These are phyloP conservation scores for Amphicarpaea edgeworthii DNA, from an alignment of 306 rosid species.

Conservation along the genomic window DNA sequence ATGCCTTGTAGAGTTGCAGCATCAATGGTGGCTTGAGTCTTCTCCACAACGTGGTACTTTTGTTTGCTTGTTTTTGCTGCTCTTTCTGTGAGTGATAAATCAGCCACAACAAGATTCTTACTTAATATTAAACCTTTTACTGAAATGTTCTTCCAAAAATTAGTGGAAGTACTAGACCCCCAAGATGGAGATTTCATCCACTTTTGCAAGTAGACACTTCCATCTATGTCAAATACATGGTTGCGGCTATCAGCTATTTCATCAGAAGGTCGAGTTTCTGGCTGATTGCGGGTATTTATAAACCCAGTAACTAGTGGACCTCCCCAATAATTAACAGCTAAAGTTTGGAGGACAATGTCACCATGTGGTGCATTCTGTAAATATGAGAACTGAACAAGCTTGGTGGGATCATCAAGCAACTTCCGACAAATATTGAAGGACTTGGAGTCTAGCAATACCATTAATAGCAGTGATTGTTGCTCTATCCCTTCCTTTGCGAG, in stretches of 20 bases:
- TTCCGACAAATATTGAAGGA: slow-evolving; percentile 82
- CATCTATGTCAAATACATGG: slow-evolving; percentile 86
- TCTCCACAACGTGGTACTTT: slow-evolving; percentile 69
- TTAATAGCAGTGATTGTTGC: slow-evolving; percentile 74
- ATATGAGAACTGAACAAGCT: slow-evolving; percentile 87
- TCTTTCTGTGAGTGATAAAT: slow-evolving; percentile 69
- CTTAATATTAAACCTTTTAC: slow-evolving; percentile 77
- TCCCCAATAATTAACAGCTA: slow-evolving; percentile 92
- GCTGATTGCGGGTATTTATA: slow-evolving; percentile 51
- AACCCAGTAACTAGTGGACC: slow-evolving; percentile 73
- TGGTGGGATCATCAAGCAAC: slow-evolving; percentile 85
- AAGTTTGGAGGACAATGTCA: slow-evolving; percentile 78
- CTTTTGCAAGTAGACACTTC: slow-evolving; percentile 85
- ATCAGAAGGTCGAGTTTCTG: slow-evolving; percentile 52
- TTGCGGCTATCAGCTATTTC: slow-evolving; percentile 60
- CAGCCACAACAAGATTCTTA: slow-evolving; percentile 88
- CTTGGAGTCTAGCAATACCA: slow-evolving; percentile 84
- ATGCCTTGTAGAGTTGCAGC: slow-evolving; percentile 93
- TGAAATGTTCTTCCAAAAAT: slow-evolving; percentile 84
- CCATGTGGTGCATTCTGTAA: slow-evolving; percentile 77
- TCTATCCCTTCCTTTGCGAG: slow-evolving; percentile 78
- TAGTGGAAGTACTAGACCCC: slow-evolving; percentile 67
- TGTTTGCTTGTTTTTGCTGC: slow-evolving; percentile 75
- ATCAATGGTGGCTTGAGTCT: slow-evolving; percentile 95
- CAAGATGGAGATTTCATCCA: slow-evolving; percentile 95